Conservation (phyloP, 2,329 filamentous ascomycete species). For the Colletotrichum salicis region DNA sequence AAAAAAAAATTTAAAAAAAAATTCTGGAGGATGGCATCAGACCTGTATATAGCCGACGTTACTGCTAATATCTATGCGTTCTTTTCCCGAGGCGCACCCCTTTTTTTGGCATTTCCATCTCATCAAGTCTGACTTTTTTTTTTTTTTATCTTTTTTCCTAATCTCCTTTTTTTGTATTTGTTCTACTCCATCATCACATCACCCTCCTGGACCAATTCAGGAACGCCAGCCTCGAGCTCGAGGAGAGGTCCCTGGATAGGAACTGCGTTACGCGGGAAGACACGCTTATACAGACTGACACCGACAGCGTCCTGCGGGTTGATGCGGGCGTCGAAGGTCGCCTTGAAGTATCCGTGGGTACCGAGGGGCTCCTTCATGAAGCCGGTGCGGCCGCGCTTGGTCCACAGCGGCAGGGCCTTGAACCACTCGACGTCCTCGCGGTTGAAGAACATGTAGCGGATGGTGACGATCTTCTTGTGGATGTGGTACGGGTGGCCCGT, state of each 20-base stretch:
- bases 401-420: constrained; percentile 96
- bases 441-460: constrained; percentile 99
- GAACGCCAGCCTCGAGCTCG: constrained; percentile 49
- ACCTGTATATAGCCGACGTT: constrained; percentile 27
- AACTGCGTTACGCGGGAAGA: constrained; percentile 79
- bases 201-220: constrained; percentile 38
- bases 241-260: constrained; percentile 57
- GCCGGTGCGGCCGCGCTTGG: constrained; percentile 84
- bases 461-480: constrained; percentile 95
- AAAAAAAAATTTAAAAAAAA: constrained; percentile 7
- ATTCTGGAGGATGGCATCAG: constrained; percentile 31
- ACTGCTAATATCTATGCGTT: constrained; percentile 30
- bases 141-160: background rate
- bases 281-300: constrained; percentile 87
- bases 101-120: constrained; percentile 32
- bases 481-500: constrained; percentile 99
- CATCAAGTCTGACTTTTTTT: constrained; percentile 30
- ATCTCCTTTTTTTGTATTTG: constrained; percentile 10
- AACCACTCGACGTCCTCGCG: constrained; percentile 96
- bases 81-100: background rate
- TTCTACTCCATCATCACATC: constrained; percentile 54
- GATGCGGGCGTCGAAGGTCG: constrained; percentile 94
- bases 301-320: constrained; percentile 96
- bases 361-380: constrained; percentile 95
- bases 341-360: constrained; percentile 99